phyloP scores from a whole-genome alignment of 2,329 filamentous ascomycete genomes.

The Beauveria australis region DNA sequence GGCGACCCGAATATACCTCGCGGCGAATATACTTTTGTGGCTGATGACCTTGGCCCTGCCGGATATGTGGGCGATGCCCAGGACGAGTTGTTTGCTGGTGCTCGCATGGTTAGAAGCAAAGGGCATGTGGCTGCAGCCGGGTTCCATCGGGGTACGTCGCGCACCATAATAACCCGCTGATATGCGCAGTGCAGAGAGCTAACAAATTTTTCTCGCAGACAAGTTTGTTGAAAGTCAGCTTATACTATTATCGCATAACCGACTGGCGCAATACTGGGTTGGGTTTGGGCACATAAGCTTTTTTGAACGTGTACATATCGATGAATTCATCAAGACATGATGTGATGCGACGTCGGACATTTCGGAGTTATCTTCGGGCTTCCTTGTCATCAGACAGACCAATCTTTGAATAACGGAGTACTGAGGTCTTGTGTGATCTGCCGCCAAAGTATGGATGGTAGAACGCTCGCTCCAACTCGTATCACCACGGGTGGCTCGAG shows the following conservation, averaged over 20 bases:
- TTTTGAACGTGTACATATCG: conserved; percentile 52
- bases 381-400: neutral
- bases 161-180: neutral
- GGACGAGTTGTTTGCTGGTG: conserved; percentile 64
- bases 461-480: neutral
- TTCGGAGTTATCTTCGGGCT: neutral
- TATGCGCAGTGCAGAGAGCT: conserved; percentile 4
- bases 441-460: neutral
- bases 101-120: conserved; percentile 61
- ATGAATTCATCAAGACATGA: conserved; percentile 34
- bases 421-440: neutral
- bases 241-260: conserved; percentile 68
- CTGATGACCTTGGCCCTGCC: conserved; percentile 62
- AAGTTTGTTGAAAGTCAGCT: conserved; percentile 68
- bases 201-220: conserved; percentile 38
- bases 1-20: conserved; percentile 85
- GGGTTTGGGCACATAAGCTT: conserved; percentile 51
- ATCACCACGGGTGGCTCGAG: neutral
- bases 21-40: conserved; percentile 75
- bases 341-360: neutral
- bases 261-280: conserved; percentile 76
- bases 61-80: conserved; percentile 58
- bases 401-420: neutral
- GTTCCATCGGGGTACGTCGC: conserved; percentile 59
- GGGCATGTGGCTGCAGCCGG: conserved; percentile 72